Evolutionary conservation across 129 eudicot genomes (phyloP), one percentile per base, ranked within the genome.

Genomic region (Logfia minima): DNA sequence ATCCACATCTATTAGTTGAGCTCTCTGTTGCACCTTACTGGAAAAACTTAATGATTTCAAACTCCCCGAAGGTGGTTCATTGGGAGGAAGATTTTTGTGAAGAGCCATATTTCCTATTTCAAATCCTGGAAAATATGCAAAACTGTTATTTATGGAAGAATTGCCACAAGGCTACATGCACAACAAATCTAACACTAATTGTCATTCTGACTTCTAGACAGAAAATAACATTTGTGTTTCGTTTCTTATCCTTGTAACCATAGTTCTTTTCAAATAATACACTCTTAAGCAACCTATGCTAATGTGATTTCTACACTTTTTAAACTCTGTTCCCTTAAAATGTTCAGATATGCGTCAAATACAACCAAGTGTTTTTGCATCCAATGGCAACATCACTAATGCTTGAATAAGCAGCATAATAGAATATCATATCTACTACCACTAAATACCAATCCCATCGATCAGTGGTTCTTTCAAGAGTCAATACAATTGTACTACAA

Each of bases 101-200:
- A 93, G 86, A 82, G 98, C 96, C 98, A 93, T 93, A 72, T 66
- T 41, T 69, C 73, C 74, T 87, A 93, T 91, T 83, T 74, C 58
- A 85, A 78, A 70, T 4, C 68, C 71, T 53, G 75, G 13, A 28
- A 28, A 68, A 71, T 24, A 28, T 74, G 52, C 26, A 55, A 16
- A 55, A 66, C 21, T 19, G 72, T 55, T 66, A 56, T 45, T 73
- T n/a, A 26, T 31, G 64, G 22, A 45, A 22, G 39, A 23, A 32
- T 24, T 2, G 5, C 17, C 31, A 34, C 43, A 83, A 51, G 75
- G 48, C 4, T 41, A 70, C 74, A 66, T 10, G 77, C 32, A 23
- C 53, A 39, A 24, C 45, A 17, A 22, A 64, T 32, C 45, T 52
- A 41, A 79, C 28, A 62, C 16, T 26, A 74, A 59, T 24, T n/a